These are phyloP conservation scores for Colletotrichum ledebouriae DNA, from an alignment of 2,329 filamentous ascomycete genomes.

Conservation along the genomic window DNA sequence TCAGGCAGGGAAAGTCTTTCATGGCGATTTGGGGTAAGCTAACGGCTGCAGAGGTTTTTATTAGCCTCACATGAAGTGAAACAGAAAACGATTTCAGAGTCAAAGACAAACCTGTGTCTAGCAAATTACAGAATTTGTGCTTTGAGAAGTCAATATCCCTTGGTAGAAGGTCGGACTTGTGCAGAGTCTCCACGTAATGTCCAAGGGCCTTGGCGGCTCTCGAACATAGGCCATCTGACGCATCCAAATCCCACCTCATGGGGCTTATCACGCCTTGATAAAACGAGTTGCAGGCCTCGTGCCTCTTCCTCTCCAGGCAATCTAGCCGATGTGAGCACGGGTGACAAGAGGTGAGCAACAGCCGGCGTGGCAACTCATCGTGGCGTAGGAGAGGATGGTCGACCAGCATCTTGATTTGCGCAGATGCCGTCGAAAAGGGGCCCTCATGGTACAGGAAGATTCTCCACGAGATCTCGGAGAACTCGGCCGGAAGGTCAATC, in stretches of 20 bases:
- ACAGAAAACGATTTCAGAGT: too few species aligned
- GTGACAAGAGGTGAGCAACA: background rate
- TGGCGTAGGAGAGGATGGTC: conserved; percentile 42
- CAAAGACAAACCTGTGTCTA: conserved; percentile 10
- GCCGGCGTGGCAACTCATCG: conserved; percentile 9
- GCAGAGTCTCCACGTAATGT: conserved; percentile 38
- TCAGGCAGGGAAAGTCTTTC: conserved; percentile 26
- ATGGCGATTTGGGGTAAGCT: conserved; percentile 34
- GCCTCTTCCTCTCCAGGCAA: conserved; percentile 38
- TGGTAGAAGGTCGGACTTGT: conserved; percentile 34
- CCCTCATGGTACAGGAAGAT: conserved; percentile 42
- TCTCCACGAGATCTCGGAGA: conserved; percentile 41
- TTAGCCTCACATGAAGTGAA: too few species aligned
- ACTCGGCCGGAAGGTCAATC: conserved; percentile 38
- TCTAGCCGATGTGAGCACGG: conserved; percentile 9
- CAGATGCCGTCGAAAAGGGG: conserved; percentile 32
- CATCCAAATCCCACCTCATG: conserved; percentile 34
- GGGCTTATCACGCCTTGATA: conserved; percentile 37
- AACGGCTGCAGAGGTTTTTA: background rate
- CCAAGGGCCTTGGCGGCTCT: conserved; percentile 39
- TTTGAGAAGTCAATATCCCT: conserved; percentile 41
- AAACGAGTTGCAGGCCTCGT: conserved; percentile 39
- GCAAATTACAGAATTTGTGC: conserved; percentile 40
- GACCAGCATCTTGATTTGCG: conserved; percentile 31
- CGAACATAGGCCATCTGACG: conserved; percentile 24